Base-by-base conservation (phyloP, 169 alveolate species). In the Cryptosporidium ryanae region DNA sequence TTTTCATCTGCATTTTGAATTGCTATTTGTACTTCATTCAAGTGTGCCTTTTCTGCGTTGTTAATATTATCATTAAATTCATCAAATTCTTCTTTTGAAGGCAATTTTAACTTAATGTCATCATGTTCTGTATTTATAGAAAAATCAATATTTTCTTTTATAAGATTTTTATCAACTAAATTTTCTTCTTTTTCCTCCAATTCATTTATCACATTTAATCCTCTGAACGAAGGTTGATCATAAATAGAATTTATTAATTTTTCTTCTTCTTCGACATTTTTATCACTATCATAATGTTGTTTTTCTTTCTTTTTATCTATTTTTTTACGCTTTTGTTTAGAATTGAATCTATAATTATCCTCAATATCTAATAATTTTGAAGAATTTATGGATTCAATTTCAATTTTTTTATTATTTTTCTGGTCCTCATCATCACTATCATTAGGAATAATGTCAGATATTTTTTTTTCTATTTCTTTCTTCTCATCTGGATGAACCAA, bases 401-500 rank as follows among this genome's bases (percentile, higher is more conserved):
- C 64, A 18, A 13, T 34, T n/a, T 18, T 55, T 2, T 59, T 49
- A 2, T n/a, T 29, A 7, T n/a, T 18, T 54, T 7, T 23, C 8
- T 68, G 54, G 31, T 5, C 38, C 7, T 50, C 82, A 13, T 54
- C 54, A 70, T 25, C 66, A 25, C 8, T 6, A n/a, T 21, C 15
- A 52, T 55, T 52, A 6, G n/a, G 61, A n/a, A 66, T 27, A 59
- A 59, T 13, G 21, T 55, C 87, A 18, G 71, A 59, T 0, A 59
- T 61, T 21, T 46, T 57, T 15, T 76, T 23, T 23, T 59, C 68
- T 8, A 38, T 76, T 13, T 76, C 87, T 52, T 61, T 44, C 18
- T 76, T 76, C 2, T 76, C 76, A 29, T 59, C 87, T 76, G 87
- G 71, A 44, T 76, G 87, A 32, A 59, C 71, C 29, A 61, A 61